Percentiles rank a stretch among this genome's conserved stretches.
These are phyloP conservation scores for Cyberlindnera mycetangii DNA, from an alignment of 805 yeast species.

Conservation along the genomic window DNA sequence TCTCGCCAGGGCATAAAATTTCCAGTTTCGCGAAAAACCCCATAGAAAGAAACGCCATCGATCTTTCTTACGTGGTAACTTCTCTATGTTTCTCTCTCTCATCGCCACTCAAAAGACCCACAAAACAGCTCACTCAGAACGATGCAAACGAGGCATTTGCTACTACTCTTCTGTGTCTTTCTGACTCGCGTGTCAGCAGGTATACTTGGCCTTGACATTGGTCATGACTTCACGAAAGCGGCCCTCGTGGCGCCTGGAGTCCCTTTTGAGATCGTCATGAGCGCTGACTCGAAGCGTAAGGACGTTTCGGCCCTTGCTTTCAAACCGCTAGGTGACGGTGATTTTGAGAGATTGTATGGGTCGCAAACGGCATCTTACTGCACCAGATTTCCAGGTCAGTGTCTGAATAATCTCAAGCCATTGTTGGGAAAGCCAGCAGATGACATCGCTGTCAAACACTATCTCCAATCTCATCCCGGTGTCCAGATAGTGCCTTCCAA, in stretches of 20 bases:
- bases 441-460: conserved; percentile 45
- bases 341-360: conserved; percentile 73
- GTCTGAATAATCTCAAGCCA: conserved; percentile 65
- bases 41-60: neutral
- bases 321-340: conserved; percentile 39
- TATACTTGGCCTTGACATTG: conserved; percentile 84
- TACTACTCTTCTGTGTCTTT: conserved; percentile 9
- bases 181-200: conserved; percentile 43
- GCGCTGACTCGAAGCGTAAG: conserved; percentile 89
- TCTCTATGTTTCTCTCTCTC: neutral
- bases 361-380: conserved; percentile 67
- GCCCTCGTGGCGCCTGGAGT: conserved; percentile 88
- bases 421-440: conserved; percentile 63
- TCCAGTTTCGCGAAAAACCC: neutral
- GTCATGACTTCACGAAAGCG: conserved; percentile 84
- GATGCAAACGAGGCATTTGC: conserved; percentile 6
- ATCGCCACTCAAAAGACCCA: neutral
- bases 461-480: conserved; percentile 58
- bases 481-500: conserved; percentile 40
- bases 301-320: conserved; percentile 79
- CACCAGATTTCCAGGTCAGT: conserved; percentile 68
- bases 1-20: neutral
- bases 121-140: neutral
- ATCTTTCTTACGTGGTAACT: neutral
- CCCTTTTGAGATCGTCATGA: conserved; percentile 81